Base-by-base conservation (phyloP, 1,284 basidiomycete genomes). In the Abortiporus biennis region DNA sequence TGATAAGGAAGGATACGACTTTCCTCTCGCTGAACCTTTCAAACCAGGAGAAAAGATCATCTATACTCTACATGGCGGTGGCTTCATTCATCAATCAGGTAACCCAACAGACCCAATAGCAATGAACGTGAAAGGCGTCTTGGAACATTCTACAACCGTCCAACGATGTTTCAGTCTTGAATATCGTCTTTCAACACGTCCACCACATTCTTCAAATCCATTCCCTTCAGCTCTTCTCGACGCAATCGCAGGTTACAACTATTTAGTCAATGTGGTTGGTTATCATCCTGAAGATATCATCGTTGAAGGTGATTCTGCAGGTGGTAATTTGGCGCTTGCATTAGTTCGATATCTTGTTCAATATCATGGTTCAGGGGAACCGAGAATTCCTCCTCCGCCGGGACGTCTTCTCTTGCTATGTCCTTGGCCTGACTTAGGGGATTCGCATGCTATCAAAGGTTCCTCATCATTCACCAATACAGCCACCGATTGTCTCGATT, bases 291-390 rank as follows among this genome's bases (percentile, higher is more conserved):
- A 61, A 6, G 66, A 80, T 51, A 72, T 85, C 45, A 59, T 81
- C 36, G 36, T 85, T 1, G 58, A 53, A 1, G 83, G 81, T 1
- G 79, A 83, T 51, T 76, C 72, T 4, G 78, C 81, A 0, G 84
- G 83, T 1, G 80, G 71, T 0, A 74, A 80, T 48, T 62, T 83
- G 5, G 74, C 72, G 0, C 52, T 78, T 5, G 72, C 74, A 2
- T 51, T 74, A 21, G 50, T 58, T 4, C 62, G 67, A 0, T 74
- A 72, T 51, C 47, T 73, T 15, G 49, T 65, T 24, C 54, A 62
- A 37, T 46, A 61, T 39, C 49, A 47, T 12, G 30, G 33, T n/a
- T 38, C 19, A 17, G 42, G 47, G 1, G 49, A 34, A 6, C 40
- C 59, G 9, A 58, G 57, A 0, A 24, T 43, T 6, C 42, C 42